Evolutionary conservation across 805 yeast genomes (phyloP), one percentile per base, ranked within the genome.

Genomic region (Zygosaccharomyces siamensis): DNA sequence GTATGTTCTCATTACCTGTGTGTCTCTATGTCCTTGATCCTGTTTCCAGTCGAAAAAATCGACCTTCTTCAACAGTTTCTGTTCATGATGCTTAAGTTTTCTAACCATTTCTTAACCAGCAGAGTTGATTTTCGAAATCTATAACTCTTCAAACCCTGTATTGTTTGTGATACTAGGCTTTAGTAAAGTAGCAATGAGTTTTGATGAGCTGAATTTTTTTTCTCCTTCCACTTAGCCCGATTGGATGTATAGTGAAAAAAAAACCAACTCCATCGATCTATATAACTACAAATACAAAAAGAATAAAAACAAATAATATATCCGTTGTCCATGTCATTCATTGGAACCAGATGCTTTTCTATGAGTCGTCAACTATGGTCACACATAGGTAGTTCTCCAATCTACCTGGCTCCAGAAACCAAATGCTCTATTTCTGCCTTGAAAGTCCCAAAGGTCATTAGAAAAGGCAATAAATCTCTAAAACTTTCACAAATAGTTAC

Each of bases 21-120:
- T 83, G 59, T 92, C 99, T 58, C 99, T 75, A 68, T 93, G 99
- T 27, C 92, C 89, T 48, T 85, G 83, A 66, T 93, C 99, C 61
- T 89, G 95, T 68, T 93, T 93, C 97, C 98, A 93, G 68, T 93
- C 95, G 45, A 89, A 86, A 72, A 93, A 89, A 65, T 93, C 97
- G 46, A 93, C 98, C 69, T 93, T 93, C 74, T 86, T 89, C 61
- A 93, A 79, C 61, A 93, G 80, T 71, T 89, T 90, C 76, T 87
- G 85, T 78, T 93, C 99, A 70, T 93, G 99, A 72, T 86, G 89
- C 68, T 93, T 93, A 52, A 93, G 78, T 59, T 86, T 77, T 68
- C 99, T 78, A 43, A 86, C 95, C 95, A 86, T 86, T 37, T 33
- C 20, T 7, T 33, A 14, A 33, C 20, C 7, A 7, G 21, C 16